Evolutionary conservation across 805 yeast genomes (phyloP), one percentile per base, ranked within the genome.

Genomic region (Cyberlindnera subsufficiens): DNA sequence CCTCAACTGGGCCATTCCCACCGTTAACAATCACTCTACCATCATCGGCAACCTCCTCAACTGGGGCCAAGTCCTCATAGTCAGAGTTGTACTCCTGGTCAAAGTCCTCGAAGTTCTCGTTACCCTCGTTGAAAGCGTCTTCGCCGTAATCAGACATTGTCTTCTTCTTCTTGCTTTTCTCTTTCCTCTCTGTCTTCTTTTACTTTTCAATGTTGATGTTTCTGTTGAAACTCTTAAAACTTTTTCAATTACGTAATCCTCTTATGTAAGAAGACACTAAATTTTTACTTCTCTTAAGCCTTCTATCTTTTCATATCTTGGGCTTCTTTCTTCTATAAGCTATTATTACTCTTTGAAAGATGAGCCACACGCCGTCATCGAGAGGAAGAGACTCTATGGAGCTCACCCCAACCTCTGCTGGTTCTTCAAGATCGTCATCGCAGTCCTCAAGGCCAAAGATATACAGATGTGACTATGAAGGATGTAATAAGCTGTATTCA

Each of bases 81-180:
- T 85, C 95, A 5, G 90, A 82, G 61, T 80, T 81, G 56, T 85
- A 88, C 48, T 84, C 95, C 49, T 81, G 90, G 45, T 88, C 96
- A 63, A 83, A 86, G 56, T 89, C 95, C 53, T 79, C 95, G 54
- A 65, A 80, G 65, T 78, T 69, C 57, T 82, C 88, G 42, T 72
- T 76, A 39, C 74, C 82, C 39, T 82, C 89, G 63, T 86, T 82
- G 66, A 80, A 84, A 66, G 67, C 73, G 53, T 67, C 75, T 42
- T 74, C 80, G 32, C 68, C 75, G 71, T 71, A 73, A 50, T 75
- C 81, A 48, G 80, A 75, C 82, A 76, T 76, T 18, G 6, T 35
- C 18, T 30, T 35, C 37, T 30, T 22, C 19, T 22, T 22, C 16
- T 18, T 15, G 16, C n/a, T 15, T 7, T 15, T 11, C 6, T 22